Evolutionary conservation across 768 basidiomycete genomes (phyloP), one percentile per base, ranked within the genome.

Genomic region (Omphalotus guepiniiformis): DNA sequence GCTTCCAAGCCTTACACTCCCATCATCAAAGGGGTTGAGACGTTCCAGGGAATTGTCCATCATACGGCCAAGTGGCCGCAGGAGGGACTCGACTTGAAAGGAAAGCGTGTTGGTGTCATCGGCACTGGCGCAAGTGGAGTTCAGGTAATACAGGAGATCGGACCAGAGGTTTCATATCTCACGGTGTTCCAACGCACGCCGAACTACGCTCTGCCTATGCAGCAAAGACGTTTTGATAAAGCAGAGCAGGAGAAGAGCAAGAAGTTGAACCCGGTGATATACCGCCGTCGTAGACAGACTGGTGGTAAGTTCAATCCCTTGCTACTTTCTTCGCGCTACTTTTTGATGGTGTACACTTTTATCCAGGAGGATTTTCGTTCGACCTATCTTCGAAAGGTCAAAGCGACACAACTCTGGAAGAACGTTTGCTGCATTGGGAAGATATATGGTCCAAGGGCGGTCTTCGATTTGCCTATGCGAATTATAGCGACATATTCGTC

Each of bases 181-280:
- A 59, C 59, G 7, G 59, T 62, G n/a, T 63, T 59, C 54, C 62
- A 62, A 47, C 60, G 62, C 6, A 59, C 60, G 5, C 56, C 59
- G 0, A 58, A 58, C n/a, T 40, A 59, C 15, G 55, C 60, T 1
- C 19, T 62, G 18, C 57, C 59, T 1, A 54, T 63, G 59, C 19
- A 25, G 4, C 55, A 61, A 37, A 37, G 40, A 13, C 42, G 47
- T 30, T 15, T 58, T 3, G 47, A 47, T 25, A 40, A 12, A n/a
- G 52, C 39, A 18, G 43, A 37, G 16, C 57, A 56, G 32, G 45
- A 12, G 21, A 29, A 54, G 8, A 47, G 41, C 40, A 53, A 52
- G 53, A 56, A 57, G 42, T 21, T 55, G 15, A 53, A 57, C 18
- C 57, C 56, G 4, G 30, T 25, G 15, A 28, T 58, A 16, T 53